These are phyloP conservation scores for Starmera pachycereana DNA, from an alignment of 805 yeast genomes.

Conservation along the genomic window DNA sequence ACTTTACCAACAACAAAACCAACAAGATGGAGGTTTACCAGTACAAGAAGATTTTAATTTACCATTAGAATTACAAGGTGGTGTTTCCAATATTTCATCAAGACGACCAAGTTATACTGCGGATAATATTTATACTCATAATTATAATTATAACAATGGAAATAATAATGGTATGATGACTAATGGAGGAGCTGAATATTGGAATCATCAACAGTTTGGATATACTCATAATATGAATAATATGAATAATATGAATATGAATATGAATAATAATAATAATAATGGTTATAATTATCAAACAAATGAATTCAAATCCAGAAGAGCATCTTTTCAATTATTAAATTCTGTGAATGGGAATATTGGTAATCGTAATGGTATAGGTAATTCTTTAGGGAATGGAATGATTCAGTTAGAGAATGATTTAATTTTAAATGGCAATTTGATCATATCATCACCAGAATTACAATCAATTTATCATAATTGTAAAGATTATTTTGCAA, in stretches of 20 bases:
- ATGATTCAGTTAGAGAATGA: slow-evolving; percentile 48
- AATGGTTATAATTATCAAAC: slow-evolving; percentile 2
- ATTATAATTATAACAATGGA: slow-evolving; percentile 18
- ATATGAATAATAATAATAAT: slow-evolving; percentile 1
- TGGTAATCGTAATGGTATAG: background rate
- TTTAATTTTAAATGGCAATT: slow-evolving; percentile 40
- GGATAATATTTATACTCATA: slow-evolving; percentile 34
- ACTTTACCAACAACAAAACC: too few relatives aligned
- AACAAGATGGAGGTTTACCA: background rate
- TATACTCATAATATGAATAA: background rate
- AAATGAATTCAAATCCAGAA: slow-evolving; percentile 14
- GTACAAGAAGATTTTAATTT: slow-evolving; percentile 24
- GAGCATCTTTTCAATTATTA: slow-evolving; percentile 14
- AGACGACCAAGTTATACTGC: slow-evolving; percentile 73
- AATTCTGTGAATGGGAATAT: slow-evolving; percentile 1
- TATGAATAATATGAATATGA: background rate
- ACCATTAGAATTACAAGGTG: slow-evolving; percentile 56
- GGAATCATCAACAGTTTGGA: slow-evolving; percentile 4
- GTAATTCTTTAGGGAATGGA: slow-evolving; percentile 1
- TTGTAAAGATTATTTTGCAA: slow-evolving; percentile 48
- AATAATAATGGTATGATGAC: too few relatives aligned
- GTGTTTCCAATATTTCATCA: slow-evolving; percentile 48
- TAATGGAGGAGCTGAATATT: slow-evolving; percentile 7
- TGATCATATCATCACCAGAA: slow-evolving; percentile 50
- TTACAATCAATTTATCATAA: slow-evolving; percentile 38